These are phyloP conservation scores for Myxozyma sirexii DNA, from an alignment of 805 yeast species.

Conservation along the genomic window DNA sequence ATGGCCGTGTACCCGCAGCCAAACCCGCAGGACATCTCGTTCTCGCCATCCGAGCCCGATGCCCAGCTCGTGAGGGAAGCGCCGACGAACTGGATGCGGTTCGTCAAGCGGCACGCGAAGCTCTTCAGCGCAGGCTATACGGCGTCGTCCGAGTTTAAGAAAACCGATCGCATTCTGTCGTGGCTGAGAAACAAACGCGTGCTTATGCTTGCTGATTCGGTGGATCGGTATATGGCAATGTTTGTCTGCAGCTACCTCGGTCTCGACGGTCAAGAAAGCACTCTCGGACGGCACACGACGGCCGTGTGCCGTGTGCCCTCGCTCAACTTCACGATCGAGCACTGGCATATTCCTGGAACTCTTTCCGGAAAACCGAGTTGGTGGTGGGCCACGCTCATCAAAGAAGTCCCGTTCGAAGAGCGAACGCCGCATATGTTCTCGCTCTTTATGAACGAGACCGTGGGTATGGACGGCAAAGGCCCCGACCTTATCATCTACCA, in stretches of 20 bases:
- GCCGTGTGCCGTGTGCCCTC: constrained; percentile 20
- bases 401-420: constrained; percentile 24
- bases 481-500: constrained; percentile 27
- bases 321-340: constrained; percentile 26
- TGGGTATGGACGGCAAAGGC: constrained; percentile 20
- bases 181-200: constrained; percentile 24
- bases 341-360: constrained; percentile 29
- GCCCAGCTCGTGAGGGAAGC: constrained; percentile 6
- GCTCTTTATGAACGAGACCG: background rate
- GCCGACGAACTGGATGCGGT: constrained; percentile 17
- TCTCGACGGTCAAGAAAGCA: background rate
- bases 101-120: constrained; percentile 7
- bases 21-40: background rate
- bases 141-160: background rate
- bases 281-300: constrained; percentile 15
- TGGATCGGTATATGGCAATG: constrained; percentile 18
- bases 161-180: constrained; percentile 1
- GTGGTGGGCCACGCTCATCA: constrained; percentile 28
- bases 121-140: background rate
- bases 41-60: background rate
- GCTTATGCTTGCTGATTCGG: constrained; percentile 26
- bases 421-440: constrained; percentile 15
- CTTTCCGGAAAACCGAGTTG: constrained; percentile 21
- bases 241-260: constrained; percentile 20
- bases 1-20: constrained; percentile 4